Conservation (phyloP, 805 yeast genomes). For the Metschnikowia aberdeeniae region DNA sequence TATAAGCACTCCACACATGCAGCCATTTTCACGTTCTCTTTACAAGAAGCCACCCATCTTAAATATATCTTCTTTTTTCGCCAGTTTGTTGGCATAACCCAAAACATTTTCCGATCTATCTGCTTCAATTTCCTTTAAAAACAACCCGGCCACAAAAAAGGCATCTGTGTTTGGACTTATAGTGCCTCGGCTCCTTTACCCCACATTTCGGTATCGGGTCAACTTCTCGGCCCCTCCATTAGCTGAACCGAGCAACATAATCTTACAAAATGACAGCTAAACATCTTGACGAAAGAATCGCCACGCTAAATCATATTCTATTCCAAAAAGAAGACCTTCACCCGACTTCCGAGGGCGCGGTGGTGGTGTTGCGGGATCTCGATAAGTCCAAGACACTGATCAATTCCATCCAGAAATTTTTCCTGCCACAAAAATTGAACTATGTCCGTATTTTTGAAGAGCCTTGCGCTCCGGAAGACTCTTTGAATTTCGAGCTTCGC, state of each 20-base stretch:
- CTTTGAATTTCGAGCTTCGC: conserved; percentile 1
- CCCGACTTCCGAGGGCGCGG: neutral
- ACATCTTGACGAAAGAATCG: neutral
- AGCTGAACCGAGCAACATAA: neutral
- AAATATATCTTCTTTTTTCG: neutral
- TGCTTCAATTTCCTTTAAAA: neutral
- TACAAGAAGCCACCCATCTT: neutral
- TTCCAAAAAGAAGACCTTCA: neutral
- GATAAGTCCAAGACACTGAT: conserved; percentile 3
- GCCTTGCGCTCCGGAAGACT: neutral
- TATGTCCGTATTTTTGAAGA: conserved; percentile 2
- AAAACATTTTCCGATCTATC: no score
- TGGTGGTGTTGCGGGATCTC: conserved; percentile 1
- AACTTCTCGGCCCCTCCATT: neutral
- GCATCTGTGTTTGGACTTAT: neutral
- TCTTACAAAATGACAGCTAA: neutral
- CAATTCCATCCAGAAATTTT: conserved; percentile 1
- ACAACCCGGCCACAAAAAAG: neutral
- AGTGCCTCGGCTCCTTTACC: neutral
- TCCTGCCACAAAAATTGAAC: conserved; percentile 1
- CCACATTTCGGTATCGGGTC: neutral
- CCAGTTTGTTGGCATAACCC: no score
- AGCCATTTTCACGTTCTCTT: neutral
- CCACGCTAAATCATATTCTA: neutral
- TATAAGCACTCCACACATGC: conserved; percentile 4